These are phyloP conservation scores for Phaeodactylum tricornutum DNA, from an alignment of 108 stramenopile species.

Conservation along the genomic window DNA sequence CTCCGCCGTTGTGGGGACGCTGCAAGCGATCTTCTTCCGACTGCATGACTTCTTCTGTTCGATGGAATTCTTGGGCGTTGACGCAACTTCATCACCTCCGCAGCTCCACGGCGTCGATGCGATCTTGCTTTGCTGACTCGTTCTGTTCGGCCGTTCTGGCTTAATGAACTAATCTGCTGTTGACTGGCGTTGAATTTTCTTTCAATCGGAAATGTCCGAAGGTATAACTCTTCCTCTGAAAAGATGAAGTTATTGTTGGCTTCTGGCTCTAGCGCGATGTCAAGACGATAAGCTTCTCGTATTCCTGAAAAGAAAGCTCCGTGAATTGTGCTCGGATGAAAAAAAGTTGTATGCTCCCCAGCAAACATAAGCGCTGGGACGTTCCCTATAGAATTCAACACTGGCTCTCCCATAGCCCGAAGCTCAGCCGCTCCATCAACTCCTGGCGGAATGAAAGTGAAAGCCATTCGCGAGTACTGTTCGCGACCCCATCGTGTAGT, in stretches of 20 bases:
- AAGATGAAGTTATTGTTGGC: constrained; percentile 42
- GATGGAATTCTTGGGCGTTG: neutral
- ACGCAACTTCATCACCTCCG: neutral
- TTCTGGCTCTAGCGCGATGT: constrained; percentile 44
- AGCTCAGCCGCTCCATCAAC: constrained; percentile 51
- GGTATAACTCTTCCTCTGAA: constrained; percentile 40
- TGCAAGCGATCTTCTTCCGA: neutral
- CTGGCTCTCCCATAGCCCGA: constrained; percentile 37
- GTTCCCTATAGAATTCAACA: constrained; percentile 30
- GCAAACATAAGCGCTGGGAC: constrained; percentile 74
- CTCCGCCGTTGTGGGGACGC: constrained; percentile 9
- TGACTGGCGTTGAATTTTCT: constrained; percentile 2
- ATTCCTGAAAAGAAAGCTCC: constrained; percentile 87
- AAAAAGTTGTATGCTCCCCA: constrained; percentile 89
- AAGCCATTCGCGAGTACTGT: constrained; percentile 48
- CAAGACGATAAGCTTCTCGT: constrained; percentile 82
- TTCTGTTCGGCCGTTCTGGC: neutral
- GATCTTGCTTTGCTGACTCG: neutral
- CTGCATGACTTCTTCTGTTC: neutral
- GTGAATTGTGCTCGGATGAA: constrained; percentile 87
- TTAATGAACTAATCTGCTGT: neutral
- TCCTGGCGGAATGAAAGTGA: constrained; percentile 66
- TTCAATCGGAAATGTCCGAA: constrained; percentile 41
- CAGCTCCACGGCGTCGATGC: constrained; percentile 13
- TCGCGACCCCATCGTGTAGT: constrained; percentile 76